A percentile compares a stretch with the other conserved stretches of the same genome.
phyloP scores from a whole-genome alignment of 108 stramenopile genomes.

The Craspedostauros australis region DNA sequence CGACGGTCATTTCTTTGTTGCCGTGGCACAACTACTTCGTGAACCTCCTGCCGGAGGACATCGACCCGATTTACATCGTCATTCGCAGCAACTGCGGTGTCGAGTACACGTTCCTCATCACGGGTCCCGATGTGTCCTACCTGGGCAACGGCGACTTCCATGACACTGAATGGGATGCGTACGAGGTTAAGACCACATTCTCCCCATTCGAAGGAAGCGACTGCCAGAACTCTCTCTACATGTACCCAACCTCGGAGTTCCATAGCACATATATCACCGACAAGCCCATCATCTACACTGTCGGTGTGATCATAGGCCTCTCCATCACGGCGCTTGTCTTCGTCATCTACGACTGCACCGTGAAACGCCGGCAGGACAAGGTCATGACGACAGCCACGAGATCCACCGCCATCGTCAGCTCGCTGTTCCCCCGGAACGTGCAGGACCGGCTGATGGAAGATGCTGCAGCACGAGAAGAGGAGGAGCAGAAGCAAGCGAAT shows the following conservation, averaged over 20 bases:
- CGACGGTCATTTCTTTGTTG: not conserved
- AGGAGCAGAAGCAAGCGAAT: not conserved
- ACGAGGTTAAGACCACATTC: too few species aligned
- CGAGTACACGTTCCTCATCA: not conserved
- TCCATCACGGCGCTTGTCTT: conserved; percentile 10
- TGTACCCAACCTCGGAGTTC: conserved; percentile 5
- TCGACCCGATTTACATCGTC: not conserved
- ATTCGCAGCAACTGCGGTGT: not conserved
- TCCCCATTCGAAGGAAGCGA: conserved; percentile 6
- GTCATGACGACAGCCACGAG: conserved; percentile 11
- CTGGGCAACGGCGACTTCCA: conserved; percentile 1
- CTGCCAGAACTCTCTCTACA: not conserved
- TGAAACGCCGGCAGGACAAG: conserved; percentile 19
- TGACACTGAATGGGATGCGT: conserved; percentile 3
- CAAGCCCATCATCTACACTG: conserved; percentile 3
- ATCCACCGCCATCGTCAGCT: conserved; percentile 14
- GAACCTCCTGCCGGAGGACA: not conserved
- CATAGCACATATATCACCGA: conserved; percentile 6
- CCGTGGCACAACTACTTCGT: not conserved
- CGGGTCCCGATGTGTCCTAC: not conserved
- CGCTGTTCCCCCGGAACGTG: conserved; percentile 24
- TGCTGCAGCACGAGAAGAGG: not conserved
- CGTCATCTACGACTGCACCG: conserved; percentile 15
- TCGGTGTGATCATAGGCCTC: conserved; percentile 7
- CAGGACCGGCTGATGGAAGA: conserved; percentile 2